Evolutionary conservation across 805 yeast genomes (phyloP).

Genomic region (Nematodospora valgi): DNA sequence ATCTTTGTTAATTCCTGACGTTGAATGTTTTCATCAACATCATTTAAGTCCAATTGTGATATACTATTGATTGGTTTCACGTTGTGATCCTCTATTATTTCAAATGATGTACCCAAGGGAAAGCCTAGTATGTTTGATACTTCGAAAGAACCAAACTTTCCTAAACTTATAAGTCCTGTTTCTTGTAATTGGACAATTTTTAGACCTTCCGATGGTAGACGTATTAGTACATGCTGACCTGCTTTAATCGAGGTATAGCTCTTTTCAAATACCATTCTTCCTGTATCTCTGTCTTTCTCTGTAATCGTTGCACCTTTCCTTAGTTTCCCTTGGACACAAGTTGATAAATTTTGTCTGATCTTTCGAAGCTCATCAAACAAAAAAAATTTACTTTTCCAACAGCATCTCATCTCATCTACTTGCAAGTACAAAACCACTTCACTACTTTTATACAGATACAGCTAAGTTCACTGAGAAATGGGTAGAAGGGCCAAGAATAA

Average conservation of each 20-base stretch:
- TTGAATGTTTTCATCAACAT: constrained; percentile 27
- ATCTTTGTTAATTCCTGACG: constrained; percentile 34
- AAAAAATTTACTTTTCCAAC: too few relatives aligned
- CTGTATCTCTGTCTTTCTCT: too few relatives aligned
- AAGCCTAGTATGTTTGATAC: constrained; percentile 75
- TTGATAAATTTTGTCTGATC: too few relatives aligned
- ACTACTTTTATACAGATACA: too few relatives aligned
- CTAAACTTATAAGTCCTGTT: constrained; percentile 64
- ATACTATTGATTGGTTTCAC: constrained; percentile 49
- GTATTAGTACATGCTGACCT: constrained; percentile 57
- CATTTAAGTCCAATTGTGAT: constrained; percentile 18
- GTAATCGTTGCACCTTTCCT: too few relatives aligned
- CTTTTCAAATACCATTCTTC: too few relatives aligned
- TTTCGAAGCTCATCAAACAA: too few relatives aligned
- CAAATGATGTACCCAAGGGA: constrained; percentile 87
- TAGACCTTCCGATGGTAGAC: constrained; percentile 78
- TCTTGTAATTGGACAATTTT: constrained; percentile 67
- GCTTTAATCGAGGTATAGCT: constrained; percentile 41
- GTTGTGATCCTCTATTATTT: constrained; percentile 56
- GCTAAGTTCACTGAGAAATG: constrained; percentile 40
- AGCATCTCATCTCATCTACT: constrained; percentile 8
- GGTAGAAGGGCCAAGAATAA: constrained; percentile 92
- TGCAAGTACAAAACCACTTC: too few relatives aligned
- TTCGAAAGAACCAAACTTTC: constrained; percentile 86
- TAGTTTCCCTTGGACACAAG: too few relatives aligned